Evolutionary conservation across 1,284 basidiomycete species (phyloP), one percentile per base, ranked within the genome.

Genomic region (Termitomyces sp.): DNA sequence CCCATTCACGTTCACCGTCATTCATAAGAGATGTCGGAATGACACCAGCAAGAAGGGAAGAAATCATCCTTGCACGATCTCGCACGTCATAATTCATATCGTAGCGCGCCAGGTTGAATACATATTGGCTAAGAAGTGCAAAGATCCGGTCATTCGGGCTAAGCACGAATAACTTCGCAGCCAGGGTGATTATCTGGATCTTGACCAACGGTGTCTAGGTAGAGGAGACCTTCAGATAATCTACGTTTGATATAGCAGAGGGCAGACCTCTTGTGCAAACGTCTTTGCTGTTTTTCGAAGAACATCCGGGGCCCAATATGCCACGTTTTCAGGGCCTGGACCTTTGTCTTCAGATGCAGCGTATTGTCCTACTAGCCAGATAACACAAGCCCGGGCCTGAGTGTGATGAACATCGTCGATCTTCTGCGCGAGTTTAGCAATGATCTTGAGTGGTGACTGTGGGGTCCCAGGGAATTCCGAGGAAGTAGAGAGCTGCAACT

Each of bases 331-430:
- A 36, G 69, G 63, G 19, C 65, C 70, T 53, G 56, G 59, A 7
- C 57, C 58, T 36, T 46, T 61, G 31, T 69, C 68, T 17, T 68
- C 63, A 6, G 70, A 68, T 7, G 74, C 74, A 2, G 88, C 80
- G 67, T 91, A 92, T 68, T 95, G 92, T 0, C 94, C 94, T 0
- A 93, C 92, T 0, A 97, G 80, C 92, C 93, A 95, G 39, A 93
- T 73, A 0, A 96, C 84, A 61, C 89, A 94, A 0, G 92, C 91
- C 24, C 90, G 75, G 0, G 94, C 92, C 58, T 83, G 79, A 1
- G 88, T 76, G 63, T 93, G 88, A 13, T 74, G 79, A 48, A 98
- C 90, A 50, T 85, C 85, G 53, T 92, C 89, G 38, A 95, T 79
- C 31, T 82, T 76, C 50, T 80, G 75, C 0, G 90, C 88, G 5